Conservation (phyloP, 2,329 filamentous ascomycete species). For the Lachnellula occidentalis region DNA sequence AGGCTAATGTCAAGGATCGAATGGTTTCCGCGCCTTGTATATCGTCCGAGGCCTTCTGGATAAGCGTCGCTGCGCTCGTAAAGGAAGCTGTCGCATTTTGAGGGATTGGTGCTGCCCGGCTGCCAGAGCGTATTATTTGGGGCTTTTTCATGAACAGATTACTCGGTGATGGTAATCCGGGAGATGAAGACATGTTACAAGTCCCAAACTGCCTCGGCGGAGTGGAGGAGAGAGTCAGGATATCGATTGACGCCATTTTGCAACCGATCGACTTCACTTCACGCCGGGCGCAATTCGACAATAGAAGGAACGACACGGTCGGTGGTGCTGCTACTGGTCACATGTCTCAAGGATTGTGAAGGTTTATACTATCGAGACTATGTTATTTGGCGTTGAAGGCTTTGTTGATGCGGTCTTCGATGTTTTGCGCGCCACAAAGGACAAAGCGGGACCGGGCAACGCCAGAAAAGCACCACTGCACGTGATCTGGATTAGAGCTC, state of each 20-base stretch:
- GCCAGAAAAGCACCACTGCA: background rate
- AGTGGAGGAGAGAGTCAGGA: conserved; percentile 31
- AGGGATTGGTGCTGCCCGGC: conserved; percentile 35
- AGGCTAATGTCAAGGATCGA: background rate
- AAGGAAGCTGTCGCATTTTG: conserved; percentile 35
- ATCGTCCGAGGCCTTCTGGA: conserved; percentile 5
- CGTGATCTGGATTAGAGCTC: background rate
- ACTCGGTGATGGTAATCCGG: conserved; percentile 45
- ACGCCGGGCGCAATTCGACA: conserved; percentile 21
- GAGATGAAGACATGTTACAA: conserved; percentile 28
- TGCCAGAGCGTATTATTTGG: conserved; percentile 32
- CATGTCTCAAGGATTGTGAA: conserved; percentile 2
- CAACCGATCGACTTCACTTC: conserved; percentile 9
- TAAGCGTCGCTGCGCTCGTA: conserved; percentile 36
- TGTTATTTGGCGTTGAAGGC: background rate
- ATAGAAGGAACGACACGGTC: conserved; percentile 23
- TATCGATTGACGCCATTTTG: conserved; percentile 35
- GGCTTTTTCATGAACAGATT: conserved; percentile 41
- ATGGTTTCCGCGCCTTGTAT: conserved; percentile 3
- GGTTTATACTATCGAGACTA: background rate
- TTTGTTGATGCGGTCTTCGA: background rate
- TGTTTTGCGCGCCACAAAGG: background rate
- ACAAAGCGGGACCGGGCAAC: background rate
- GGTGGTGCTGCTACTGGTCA: conserved; percentile 5
- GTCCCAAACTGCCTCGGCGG: conserved; percentile 16